Percentiles rank a stretch among this genome's conserved stretches.
Conservation (phyloP, 441 rosid species). For the Manihot esculenta region DNA sequence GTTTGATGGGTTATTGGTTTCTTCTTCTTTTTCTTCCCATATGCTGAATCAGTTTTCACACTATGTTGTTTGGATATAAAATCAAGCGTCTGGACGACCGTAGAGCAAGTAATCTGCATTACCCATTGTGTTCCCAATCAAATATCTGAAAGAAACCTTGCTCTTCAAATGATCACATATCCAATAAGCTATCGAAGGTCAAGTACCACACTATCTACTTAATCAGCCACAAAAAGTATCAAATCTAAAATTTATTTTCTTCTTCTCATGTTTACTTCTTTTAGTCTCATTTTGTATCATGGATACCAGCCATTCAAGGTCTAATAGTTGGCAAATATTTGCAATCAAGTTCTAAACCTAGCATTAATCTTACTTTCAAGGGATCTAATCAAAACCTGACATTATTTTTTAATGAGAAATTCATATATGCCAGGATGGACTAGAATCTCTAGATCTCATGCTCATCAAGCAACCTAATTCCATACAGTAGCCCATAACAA, state of each 20-base stretch:
- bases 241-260: background rate
- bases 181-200: background rate
- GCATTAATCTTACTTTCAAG: background rate
- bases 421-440: background rate
- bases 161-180: background rate
- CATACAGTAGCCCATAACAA: background rate
- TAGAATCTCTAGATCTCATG: background rate
- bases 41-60: constrained; percentile 32
- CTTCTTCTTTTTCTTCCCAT: constrained; percentile 61
- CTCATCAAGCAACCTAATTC: background rate
- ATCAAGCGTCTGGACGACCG: constrained; percentile 54
- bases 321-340: background rate
- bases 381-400: background rate
- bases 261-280: background rate
- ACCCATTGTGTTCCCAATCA: constrained; percentile 29
- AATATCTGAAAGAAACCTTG: constrained; percentile 11
- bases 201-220: background rate
- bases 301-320: background rate
- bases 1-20: constrained; percentile 35
- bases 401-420: background rate
- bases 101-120: constrained; percentile 67
- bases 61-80: constrained; percentile 44
- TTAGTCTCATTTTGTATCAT: background rate
- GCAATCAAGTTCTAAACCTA: constrained; percentile 2
- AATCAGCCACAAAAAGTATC: constrained; percentile 4